Conservation (phyloP, 192 early-diverging fungal species). For the Backusella luteola region DNA sequence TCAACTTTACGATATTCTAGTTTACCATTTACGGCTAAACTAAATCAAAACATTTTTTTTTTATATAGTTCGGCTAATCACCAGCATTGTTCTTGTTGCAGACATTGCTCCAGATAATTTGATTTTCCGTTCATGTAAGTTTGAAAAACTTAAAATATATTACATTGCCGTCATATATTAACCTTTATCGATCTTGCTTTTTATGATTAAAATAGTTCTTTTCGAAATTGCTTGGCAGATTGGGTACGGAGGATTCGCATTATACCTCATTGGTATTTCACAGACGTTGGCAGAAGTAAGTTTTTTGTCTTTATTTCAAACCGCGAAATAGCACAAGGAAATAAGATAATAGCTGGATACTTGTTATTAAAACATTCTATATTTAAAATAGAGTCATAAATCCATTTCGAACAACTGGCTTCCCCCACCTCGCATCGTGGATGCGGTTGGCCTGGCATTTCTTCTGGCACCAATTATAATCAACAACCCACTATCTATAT, state of each 20-base stretch:
- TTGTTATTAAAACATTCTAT: not conserved
- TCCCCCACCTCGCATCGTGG: constrained; percentile 17
- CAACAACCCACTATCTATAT: constrained; percentile 19
- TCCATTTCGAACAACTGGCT: constrained; percentile 21
- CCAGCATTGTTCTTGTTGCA: constrained; percentile 18
- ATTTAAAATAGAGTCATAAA: constrained; percentile 24
- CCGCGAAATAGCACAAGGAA: not conserved
- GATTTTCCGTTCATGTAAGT: constrained; percentile 22
- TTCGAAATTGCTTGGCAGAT: constrained; percentile 32
- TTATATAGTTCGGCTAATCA: constrained; percentile 14
- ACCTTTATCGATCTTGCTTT: too few relatives aligned
- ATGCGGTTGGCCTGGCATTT: constrained; percentile 17
- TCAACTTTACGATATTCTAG: not conserved
- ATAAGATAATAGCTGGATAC: not conserved
- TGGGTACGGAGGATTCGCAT: constrained; percentile 19
- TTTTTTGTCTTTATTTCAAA: not conserved
- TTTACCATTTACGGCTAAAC: not conserved
- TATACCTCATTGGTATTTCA: constrained; percentile 32
- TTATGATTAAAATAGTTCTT: not conserved
- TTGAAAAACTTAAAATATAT: too few relatives aligned
- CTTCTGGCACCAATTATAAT: constrained; percentile 18
- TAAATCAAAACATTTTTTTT: not conserved
- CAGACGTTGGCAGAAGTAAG: constrained; percentile 31
- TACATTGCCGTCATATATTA: too few relatives aligned
- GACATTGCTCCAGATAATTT: constrained; percentile 25